These are phyloP conservation scores for Microbotryum lychnidis-dioicae DNA, from an alignment of 1,284 basidiomycete species.

Conservation along the genomic window DNA sequence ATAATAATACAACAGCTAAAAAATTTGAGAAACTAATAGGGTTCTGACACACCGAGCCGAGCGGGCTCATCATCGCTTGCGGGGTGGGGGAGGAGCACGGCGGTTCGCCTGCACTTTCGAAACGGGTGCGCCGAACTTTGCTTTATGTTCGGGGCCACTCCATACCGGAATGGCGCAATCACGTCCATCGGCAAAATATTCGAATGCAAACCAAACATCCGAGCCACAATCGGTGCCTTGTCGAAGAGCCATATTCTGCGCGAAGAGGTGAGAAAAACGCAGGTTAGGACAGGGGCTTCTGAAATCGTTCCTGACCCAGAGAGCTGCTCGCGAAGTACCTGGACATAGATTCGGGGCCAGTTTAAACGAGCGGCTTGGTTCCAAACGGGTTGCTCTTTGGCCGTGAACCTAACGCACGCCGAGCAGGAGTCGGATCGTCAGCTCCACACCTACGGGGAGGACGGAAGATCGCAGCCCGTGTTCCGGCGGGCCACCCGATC, in stretches of 20 bases:
- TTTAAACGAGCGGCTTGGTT: conserved; percentile 31
- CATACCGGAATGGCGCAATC: conserved; percentile 29
- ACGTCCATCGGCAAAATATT: conserved; percentile 29
- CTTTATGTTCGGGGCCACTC: conserved; percentile 27
- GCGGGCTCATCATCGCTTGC: not conserved
- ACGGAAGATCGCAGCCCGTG: not conserved
- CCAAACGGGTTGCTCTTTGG: conserved; percentile 34
- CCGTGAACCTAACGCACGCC: conserved; percentile 18
- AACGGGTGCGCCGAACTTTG: too few species aligned
- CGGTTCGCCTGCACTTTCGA: too few species aligned
- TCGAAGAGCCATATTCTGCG: conserved; percentile 24
- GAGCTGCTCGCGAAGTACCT: conserved; percentile 5
- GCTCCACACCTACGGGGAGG: not conserved
- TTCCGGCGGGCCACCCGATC: not conserved
- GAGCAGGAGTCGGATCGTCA: not conserved
- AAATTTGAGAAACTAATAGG: not conserved
- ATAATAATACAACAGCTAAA: not conserved
- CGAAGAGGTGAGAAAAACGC: not conserved
- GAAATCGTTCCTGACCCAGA: not conserved
- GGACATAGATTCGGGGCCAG: conserved; percentile 29
- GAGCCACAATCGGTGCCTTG: conserved; percentile 19
- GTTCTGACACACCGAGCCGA: not conserved
- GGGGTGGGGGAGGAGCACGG: too few species aligned
- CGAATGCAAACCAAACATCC: conserved; percentile 31
- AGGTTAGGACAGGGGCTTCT: too few species aligned